A percentile compares a stretch with the other conserved stretches of the same genome.
Evolutionary conservation across 768 basidiomycete genomes (phyloP).

Genomic region (Pisolithus sp.): DNA sequence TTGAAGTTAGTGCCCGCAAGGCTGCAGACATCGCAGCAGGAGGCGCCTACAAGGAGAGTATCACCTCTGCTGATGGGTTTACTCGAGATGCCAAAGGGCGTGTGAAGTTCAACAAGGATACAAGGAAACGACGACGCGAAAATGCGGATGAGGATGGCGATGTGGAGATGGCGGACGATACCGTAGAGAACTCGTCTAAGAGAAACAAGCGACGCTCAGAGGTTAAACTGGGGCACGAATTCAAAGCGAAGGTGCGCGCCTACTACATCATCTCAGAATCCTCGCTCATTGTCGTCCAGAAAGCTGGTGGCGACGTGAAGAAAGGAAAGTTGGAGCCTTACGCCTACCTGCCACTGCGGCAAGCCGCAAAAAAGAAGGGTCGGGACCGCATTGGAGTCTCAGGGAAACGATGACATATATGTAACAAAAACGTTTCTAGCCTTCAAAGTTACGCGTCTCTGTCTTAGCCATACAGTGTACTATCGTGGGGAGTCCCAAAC

Average conservation of each 20-base stretch:
- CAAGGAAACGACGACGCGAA: conserved; percentile 82
- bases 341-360: conserved; percentile 80
- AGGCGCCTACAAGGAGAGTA: conserved; percentile 73
- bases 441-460: neutral
- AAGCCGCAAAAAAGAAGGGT: conserved; percentile 66
- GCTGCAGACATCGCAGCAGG: conserved; percentile 55
- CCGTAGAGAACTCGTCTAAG: conserved; percentile 28
- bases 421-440: neutral
- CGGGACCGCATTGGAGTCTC: conserved; percentile 50
- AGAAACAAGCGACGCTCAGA: conserved; percentile 51
- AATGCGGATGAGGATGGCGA: conserved; percentile 55
- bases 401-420: conserved; percentile 46
- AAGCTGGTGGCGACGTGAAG: conserved; percentile 92
- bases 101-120: conserved; percentile 95
- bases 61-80: conserved; percentile 87
- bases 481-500: conserved; percentile 70
- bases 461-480: conserved; percentile 59
- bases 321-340: conserved; percentile 85
- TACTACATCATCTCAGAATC: neutral
- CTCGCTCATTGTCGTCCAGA: conserved; percentile 42
- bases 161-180: conserved; percentile 75
- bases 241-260: conserved; percentile 83
- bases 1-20: conserved; percentile 32
- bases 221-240: conserved; percentile 73
- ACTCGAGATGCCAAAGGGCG: conserved; percentile 76